A percentile compares a stretch with the other conserved stretches of the same genome.
Conservation (phyloP, 768 basidiomycete species). For the Scleroderma citrinum region DNA sequence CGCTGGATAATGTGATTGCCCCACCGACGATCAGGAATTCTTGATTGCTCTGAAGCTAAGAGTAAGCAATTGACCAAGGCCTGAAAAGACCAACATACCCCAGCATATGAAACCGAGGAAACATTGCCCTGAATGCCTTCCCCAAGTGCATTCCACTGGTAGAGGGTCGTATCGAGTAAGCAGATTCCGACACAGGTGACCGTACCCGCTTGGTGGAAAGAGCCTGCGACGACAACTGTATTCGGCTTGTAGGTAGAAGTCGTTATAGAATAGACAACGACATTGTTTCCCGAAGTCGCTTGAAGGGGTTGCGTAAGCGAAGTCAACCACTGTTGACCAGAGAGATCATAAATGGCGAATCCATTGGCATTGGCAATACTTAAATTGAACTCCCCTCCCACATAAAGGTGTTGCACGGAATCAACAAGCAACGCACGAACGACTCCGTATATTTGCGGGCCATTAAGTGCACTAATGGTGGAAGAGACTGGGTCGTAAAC, state of each 20-base stretch:
- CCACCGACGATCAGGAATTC: slow-evolving; percentile 77
- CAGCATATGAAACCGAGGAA: slow-evolving; percentile 71
- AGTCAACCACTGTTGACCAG: slow-evolving; percentile 54
- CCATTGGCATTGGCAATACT: slow-evolving; percentile 53
- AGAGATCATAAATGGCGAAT: slow-evolving; percentile 77
- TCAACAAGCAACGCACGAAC: slow-evolving; percentile 74
- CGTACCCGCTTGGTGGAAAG: slow-evolving; percentile 75
- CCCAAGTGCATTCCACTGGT: slow-evolving; percentile 79
- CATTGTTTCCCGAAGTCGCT: slow-evolving; percentile 43
- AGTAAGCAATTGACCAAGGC: slow-evolving; percentile 5
- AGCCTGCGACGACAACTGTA: slow-evolving; percentile 78
- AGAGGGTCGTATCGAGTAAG: slow-evolving; percentile 56
- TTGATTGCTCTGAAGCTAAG: slow-evolving; percentile 45
- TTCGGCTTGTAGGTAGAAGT: slow-evolving; percentile 53
- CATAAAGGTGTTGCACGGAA: slow-evolving; percentile 53
- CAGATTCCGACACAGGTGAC: slow-evolving; percentile 76
- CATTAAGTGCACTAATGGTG: slow-evolving; percentile 48
- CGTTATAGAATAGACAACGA: slow-evolving; percentile 68
- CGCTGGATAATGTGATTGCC: slow-evolving; percentile 61
- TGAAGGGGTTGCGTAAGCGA: slow-evolving; percentile 56
- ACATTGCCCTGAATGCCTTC: slow-evolving; percentile 79
- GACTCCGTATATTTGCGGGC: slow-evolving; percentile 63
- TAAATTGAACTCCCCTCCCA: slow-evolving; percentile 81
- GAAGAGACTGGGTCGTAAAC: slow-evolving; percentile 59
- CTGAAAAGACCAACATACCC: slow-evolving; percentile 43